Evolutionary conservation across 257 asterid genomes (phyloP), one percentile per base, ranked within the genome.

Genomic region (Capsicum baccatum): DNA sequence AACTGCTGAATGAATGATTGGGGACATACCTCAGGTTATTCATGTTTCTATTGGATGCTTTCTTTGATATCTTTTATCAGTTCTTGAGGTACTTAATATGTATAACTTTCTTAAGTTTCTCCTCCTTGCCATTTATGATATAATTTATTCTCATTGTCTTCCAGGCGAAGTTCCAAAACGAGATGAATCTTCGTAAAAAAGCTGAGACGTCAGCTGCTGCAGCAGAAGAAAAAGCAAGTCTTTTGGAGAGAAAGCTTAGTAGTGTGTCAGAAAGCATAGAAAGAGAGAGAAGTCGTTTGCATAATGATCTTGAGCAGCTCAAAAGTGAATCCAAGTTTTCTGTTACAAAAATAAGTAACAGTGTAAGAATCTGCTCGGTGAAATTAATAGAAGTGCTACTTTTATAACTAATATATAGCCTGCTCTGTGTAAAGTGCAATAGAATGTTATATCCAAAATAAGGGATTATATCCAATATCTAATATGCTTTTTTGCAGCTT

Each of bases 261-360:
- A 89, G 86, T 80, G 80, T 95, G 60, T 92, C 98, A 62, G 91
- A 91, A 89, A 92, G 92, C 89, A 88, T 88, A 44, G 91, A 89
- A 74, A 91, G 97, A 86, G 98, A 93, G 89, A 97, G 90, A 83
- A 88, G 17, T 48, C 94, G 87, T 85, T 94, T 97, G 69, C 93
- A 90, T 85, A 91, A 89, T 89, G 98, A 97, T 82, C 97, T 97
- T 87, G 92, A 64, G 79, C 94, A 92, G 85, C 88, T 94, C 90
- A 92, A 89, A 91, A 95, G 89, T 88, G 99, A 95, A 88, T 92
- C 99, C 64, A 92, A 93, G 89, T 86, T 93, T 78, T 94, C 99
- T 39, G 82, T 91, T 84, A 88, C 96, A 83, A 91, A 90, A 91
- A 92, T 93, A 87, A 90, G 90, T 86, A 94, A 94, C 82, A 95